Evolutionary conservation across 208 protist genomes (phyloP), one percentile per base, ranked within the genome.

Genomic region (Leishmania arabica): DNA sequence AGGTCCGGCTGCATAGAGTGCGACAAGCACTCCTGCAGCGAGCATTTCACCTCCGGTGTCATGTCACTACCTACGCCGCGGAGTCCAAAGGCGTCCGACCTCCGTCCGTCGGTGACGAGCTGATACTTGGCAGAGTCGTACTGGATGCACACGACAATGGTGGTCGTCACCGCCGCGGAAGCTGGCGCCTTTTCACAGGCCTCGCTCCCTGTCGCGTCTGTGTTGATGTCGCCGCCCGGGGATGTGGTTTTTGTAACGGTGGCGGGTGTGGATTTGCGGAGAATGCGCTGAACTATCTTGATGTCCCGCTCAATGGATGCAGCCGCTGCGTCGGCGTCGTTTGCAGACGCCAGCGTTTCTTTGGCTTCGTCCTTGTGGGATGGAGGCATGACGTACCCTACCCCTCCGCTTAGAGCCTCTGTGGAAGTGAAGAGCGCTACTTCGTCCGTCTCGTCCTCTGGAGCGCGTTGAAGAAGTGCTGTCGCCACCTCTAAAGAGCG

Each of bases 1-100:
- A 77, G 90, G 45, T 97, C 91, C 31, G 89, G 80, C 54, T 88
- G 76, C 81, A 88, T 86, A 40, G 86, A 79, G 51, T 84, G 73
- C n/a, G 13, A 19, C 56, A 93, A 78, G 73, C 89, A 91, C 27
- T 91, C 87, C 27, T 86, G 62, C 34, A 93, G 82, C 24, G 87
- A 86, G 73, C 89, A 91, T 53, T 58, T 77, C n/a, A 73, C n/a
- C 27, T 88, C 86, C n/a, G 31, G 78, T 15, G 66, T n/a, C 62
- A 31, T 45, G 62, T 64, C 54, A 24, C 11, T 31, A 42, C 64
- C 49, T 6, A 5, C 76, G 77, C 27, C 64, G 54, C 40, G n/a
- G 6, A 42, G 27, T 56, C 19, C 40, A 34, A 58, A 72, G n/a
- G 34, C 49, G 19, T 69, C 58, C 7, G 64, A 27, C 64, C 49